Percentiles rank a stretch among this genome's conserved stretches.
phyloP scores from a whole-genome alignment of 208 protist species.

The Leishmania martiniquensis region DNA sequence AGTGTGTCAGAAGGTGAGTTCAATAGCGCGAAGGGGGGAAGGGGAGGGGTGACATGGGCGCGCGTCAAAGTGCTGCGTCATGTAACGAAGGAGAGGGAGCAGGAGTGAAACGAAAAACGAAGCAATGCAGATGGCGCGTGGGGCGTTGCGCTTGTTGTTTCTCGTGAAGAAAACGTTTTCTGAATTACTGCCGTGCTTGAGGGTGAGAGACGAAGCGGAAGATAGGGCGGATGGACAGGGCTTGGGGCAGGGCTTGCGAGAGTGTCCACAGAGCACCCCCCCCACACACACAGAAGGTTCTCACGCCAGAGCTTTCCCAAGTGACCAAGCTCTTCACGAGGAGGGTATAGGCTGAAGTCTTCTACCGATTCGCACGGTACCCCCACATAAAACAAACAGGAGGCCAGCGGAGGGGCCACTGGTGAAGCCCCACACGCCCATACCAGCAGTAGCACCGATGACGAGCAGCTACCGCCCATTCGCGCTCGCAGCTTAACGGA shows the following conservation, averaged over 20 bases:
- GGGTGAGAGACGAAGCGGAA: neutral
- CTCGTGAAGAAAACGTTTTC: neutral
- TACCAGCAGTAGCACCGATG: neutral
- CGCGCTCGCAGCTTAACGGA: slow-evolving; percentile 3
- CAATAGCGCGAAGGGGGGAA: neutral
- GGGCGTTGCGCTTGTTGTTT: neutral
- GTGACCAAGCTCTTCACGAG: neutral
- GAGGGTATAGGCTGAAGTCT: neutral
- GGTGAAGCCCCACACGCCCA: neutral
- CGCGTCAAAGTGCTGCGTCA: neutral
- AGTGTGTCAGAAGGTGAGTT: neutral
- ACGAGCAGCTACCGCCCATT: neutral
- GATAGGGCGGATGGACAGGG: neutral
- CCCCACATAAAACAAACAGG: neutral
- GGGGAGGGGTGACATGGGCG: neutral
- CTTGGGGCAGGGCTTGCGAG: neutral
- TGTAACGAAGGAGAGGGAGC: neutral
- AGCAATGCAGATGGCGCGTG: slow-evolving; percentile 3
- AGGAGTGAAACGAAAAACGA: too few relatives aligned
- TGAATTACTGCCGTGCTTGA: neutral
- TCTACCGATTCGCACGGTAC: neutral
- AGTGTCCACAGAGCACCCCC: neutral
- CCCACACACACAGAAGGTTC: too few relatives aligned
- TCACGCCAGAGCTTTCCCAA: too few relatives aligned
- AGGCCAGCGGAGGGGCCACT: neutral